Base-by-base conservation (phyloP, 2,329 filamentous ascomycete genomes). In the Penicillium sp. region DNA sequence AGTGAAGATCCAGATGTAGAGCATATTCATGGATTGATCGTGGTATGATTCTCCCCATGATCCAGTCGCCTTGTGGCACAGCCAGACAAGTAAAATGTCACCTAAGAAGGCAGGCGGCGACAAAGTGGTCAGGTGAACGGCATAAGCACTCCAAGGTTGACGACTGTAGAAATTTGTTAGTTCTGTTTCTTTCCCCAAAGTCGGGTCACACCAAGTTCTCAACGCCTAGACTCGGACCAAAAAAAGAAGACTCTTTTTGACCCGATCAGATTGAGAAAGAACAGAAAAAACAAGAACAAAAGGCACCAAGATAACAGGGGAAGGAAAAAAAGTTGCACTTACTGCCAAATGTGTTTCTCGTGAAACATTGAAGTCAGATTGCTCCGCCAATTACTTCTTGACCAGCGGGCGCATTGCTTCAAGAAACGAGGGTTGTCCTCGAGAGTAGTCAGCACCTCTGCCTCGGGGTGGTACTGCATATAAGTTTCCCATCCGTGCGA, bases 311-410 rank as follows among this genome's bases (percentile, higher is more conserved):
- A 31, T 17, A 33, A 7, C 28, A 17, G 37, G n/a, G n/a, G 9
- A 16, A 67, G 28, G 5, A 58, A 53, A 44, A 52, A 25, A 44
- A 61, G 55, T 62, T 57, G 59, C 55, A 86, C 91, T 87, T 83
- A 96, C 92, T 78, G 86, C 86, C 89, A 91, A 68, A 97, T 90
- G 69, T 91, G 84, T 70, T 88, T 81, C 76, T 97, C 93, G 61
- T 85, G 84, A 61, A 93, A 83, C 69, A 97, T 82, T 74, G 91
- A 97, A 50, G 91, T 97, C 75, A 91, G 87, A 75, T 97, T 97
- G 79, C 91, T 96, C 70, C 93, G 84, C 93, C 93, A 97, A 76
- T 97, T 97, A 80, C 92, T 97, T 68, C 93, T 87, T 41, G 94
- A 91, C 93, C 93, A 97, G 45, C 93, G 85, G 44, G 93, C 85